Evolutionary conservation across 345 rosid species (phyloP), one percentile per base, ranked within the genome.

Genomic region (Boechera retrofracta): DNA sequence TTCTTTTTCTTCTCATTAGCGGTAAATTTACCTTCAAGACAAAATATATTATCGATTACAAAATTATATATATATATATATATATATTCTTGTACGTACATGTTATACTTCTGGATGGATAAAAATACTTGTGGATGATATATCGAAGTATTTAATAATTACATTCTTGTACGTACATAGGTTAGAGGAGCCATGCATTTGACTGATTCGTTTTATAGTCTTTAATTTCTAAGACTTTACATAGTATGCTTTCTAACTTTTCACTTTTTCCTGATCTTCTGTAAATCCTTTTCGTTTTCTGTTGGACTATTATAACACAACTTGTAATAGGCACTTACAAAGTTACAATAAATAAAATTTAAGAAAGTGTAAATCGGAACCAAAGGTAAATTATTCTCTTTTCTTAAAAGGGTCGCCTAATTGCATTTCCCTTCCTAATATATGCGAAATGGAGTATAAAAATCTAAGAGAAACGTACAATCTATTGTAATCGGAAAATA

Each of bases 221-320:
- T 72, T 16, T 16, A 16, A 16, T 16, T 67, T 72, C 44, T 33
- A 69, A 2, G 69, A 69, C 74, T 60, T 62, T 67, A 67, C 60
- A 68, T 21, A 48, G 29, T 78, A 8, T 65, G 55, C 69, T 78
- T 78, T 60, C 57, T 35, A 58, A 58, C 81, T 78, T 71, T 78
- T 39, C 54, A 78, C 63, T 49, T 72, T 77, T 78, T 31, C 42
- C 42, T 57, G 61, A 36, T 66, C 51, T 66, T 72, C 44, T 66
- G n/a, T 31, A 48, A 48, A 66, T 58, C 41, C 31, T 44, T 77
- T 77, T 44, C 6, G 36, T 44, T 2, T 69, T 11, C 38, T 48
- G 29, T 52, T 41, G 15, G 61, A 44, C 18, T 53, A 5, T 60
- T 51, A 38, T 68, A 66, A 66, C 24, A 18, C 5, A 36, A 48